phyloP scores from a whole-genome alignment of 2,329 filamentous ascomycete genomes.

The Xylariaceae sp. region DNA sequence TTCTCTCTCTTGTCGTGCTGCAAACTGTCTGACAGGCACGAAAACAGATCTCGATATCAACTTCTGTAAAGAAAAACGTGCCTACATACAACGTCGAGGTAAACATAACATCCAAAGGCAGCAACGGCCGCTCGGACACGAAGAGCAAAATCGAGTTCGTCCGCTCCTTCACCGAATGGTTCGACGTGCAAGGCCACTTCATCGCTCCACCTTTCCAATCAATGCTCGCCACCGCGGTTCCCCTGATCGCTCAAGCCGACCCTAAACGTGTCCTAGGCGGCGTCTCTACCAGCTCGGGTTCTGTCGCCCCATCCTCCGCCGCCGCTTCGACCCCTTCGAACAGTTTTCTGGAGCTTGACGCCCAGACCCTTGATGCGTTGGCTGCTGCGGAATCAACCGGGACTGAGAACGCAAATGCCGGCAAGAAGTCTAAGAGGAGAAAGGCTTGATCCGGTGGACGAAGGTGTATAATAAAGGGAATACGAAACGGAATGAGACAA shows the following conservation, averaged over 20 bases:
- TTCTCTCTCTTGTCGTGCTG: no score
- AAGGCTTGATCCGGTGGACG: slow-evolving; percentile 24
- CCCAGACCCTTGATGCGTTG: slow-evolving; percentile 45
- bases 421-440: slow-evolving; percentile 31
- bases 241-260: slow-evolving; percentile 60
- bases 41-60: slow-evolving; percentile 64
- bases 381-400: slow-evolving; percentile 25
- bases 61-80: slow-evolving; percentile 69
- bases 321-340: neutral
- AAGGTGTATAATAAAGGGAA: slow-evolving; percentile 1
- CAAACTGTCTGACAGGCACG: neutral
- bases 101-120: slow-evolving; percentile 41
- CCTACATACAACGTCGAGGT: slow-evolving; percentile 76
- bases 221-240: slow-evolving; percentile 64
- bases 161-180: slow-evolving; percentile 69
- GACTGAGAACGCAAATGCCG: slow-evolving; percentile 15
- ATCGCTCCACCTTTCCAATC: slow-evolving; percentile 72
- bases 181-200: slow-evolving; percentile 67
- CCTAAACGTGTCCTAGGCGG: slow-evolving; percentile 42
- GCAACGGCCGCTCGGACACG: no score
- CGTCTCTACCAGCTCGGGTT: no score
- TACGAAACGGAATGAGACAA: no score
- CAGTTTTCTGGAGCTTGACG: slow-evolving; percentile 35
- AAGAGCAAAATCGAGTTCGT: slow-evolving; percentile 50
- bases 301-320: slow-evolving; percentile 27